These are phyloP conservation scores for Phaeosphaeria sp. DNA, from an alignment of 2,329 filamentous ascomycete genomes.

Conservation along the genomic window DNA sequence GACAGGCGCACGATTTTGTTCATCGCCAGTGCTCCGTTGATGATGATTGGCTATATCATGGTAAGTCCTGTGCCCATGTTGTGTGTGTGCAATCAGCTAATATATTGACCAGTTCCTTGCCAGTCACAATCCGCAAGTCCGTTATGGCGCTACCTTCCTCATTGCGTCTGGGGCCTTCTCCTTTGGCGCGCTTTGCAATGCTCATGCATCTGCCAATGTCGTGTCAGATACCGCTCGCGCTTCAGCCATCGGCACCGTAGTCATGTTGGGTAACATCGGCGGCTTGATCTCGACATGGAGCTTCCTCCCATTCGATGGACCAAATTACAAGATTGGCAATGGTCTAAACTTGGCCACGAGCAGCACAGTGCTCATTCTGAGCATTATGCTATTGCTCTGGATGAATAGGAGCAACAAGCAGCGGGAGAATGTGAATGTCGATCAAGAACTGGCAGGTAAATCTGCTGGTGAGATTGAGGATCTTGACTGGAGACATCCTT, in stretches of 20 bases:
- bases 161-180: constrained; percentile 70
- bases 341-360: constrained; percentile 71
- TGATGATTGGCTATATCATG: constrained; percentile 70
- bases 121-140: constrained; percentile 55
- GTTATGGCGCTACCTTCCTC: constrained; percentile 75
- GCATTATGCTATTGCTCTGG: constrained; percentile 62
- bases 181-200: constrained; percentile 70
- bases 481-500: constrained; percentile 61
- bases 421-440: constrained; percentile 62
- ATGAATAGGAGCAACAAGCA: constrained; percentile 69
- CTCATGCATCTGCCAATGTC: constrained; percentile 73
- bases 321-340: constrained; percentile 74
- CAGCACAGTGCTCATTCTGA: constrained; percentile 62
- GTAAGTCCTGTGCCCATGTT: neutral
- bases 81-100: neutral
- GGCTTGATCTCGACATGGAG: constrained; percentile 71
- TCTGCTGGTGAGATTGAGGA: constrained; percentile 38
- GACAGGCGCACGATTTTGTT: constrained; percentile 69
- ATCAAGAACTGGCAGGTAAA: constrained; percentile 63
- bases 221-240: constrained; percentile 73
- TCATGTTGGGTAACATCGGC: constrained; percentile 78
- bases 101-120: constrained; percentile 66
- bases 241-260: constrained; percentile 69
- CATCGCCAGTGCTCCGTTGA: constrained; percentile 65
- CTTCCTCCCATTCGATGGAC: constrained; percentile 68